Evolutionary conservation across 768 basidiomycete genomes (phyloP).

Genomic region (Dentipellis sp.): DNA sequence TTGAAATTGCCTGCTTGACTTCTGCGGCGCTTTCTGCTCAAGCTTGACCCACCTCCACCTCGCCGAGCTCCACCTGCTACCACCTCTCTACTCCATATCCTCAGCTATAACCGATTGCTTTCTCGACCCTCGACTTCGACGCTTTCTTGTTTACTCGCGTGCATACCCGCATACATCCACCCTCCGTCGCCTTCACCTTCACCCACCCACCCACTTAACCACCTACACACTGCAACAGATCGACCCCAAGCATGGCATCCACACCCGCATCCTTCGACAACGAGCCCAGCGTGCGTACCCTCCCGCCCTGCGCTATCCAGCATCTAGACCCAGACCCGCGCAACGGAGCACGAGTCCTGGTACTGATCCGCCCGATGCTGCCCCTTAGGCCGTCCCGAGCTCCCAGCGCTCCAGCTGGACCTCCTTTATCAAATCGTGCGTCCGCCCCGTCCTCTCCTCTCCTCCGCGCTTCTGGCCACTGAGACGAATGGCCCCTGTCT

Average conservation of each 20-base stretch:
- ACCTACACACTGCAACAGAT: not conserved
- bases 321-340: too few species aligned
- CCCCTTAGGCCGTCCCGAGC: slow-evolving; percentile 57
- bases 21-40: too few species aligned
- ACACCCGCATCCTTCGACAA: not conserved
- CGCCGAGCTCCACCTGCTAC: too few species aligned
- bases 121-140: not conserved
- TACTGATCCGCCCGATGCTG: not conserved
- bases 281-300: not conserved
- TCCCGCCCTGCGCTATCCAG: too few species aligned
- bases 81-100: too few species aligned
- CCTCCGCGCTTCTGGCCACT: too few species aligned
- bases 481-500: too few species aligned
- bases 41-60: too few species aligned
- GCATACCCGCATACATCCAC: not conserved
- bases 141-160: not conserved
- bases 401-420: slow-evolving; percentile 85
- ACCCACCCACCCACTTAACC: not conserved
- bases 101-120: too few species aligned
- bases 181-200: not conserved
- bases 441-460: slow-evolving; percentile 6
- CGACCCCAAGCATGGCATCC: not conserved
- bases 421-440: slow-evolving; percentile 84
- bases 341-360: too few species aligned
- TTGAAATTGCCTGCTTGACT: too few species aligned